Evolutionary conservation across 2,329 filamentous ascomycete species (phyloP).

Genomic region (Aureobasidium sp.): DNA sequence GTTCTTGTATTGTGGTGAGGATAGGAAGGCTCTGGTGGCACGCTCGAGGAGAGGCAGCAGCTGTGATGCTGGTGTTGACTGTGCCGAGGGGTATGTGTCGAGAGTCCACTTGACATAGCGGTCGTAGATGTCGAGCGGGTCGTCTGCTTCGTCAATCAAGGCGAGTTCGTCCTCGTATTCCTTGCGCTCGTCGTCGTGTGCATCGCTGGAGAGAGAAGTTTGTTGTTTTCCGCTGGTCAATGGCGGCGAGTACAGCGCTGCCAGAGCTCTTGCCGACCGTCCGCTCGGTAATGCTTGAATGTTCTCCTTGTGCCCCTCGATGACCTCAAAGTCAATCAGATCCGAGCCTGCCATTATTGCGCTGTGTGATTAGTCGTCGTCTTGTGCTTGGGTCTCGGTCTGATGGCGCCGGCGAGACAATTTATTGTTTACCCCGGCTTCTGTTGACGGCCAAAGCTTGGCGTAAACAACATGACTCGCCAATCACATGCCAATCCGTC

Average conservation of each 20-base stretch:
- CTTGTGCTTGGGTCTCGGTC: background rate
- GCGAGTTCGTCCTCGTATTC: slow-evolving; percentile 81
- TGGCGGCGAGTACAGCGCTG: slow-evolving; percentile 63
- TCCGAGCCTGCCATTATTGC: slow-evolving; percentile 33
- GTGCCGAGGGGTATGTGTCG: slow-evolving; percentile 87
- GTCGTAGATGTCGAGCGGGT: slow-evolving; percentile 91
- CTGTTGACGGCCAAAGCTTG: background rate
- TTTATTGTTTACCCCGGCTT: slow-evolving; percentile 9
- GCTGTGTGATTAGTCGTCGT: background rate
- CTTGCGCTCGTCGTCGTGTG: slow-evolving; percentile 71
- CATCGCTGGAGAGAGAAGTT: slow-evolving; percentile 50
- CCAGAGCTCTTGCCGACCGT: slow-evolving; percentile 82
- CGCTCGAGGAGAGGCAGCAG: slow-evolving; percentile 83
- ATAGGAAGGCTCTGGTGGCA: slow-evolving; percentile 82
- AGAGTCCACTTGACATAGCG: slow-evolving; percentile 96
- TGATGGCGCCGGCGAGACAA: background rate
- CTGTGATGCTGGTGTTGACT: slow-evolving; percentile 86
- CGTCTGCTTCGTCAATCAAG: slow-evolving; percentile 76
- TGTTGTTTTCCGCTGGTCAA: slow-evolving; percentile 23
- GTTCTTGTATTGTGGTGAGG: slow-evolving; percentile 84
- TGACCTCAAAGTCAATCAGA: slow-evolving; percentile 70
- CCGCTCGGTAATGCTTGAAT: slow-evolving; percentile 88
- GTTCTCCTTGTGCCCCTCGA: slow-evolving; percentile 96
- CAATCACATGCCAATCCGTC: background rate
- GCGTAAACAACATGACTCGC: slow-evolving; percentile 11